phyloP scores from a whole-genome alignment of 2,329 filamentous ascomycete species.

The Microdochium paspali region DNA sequence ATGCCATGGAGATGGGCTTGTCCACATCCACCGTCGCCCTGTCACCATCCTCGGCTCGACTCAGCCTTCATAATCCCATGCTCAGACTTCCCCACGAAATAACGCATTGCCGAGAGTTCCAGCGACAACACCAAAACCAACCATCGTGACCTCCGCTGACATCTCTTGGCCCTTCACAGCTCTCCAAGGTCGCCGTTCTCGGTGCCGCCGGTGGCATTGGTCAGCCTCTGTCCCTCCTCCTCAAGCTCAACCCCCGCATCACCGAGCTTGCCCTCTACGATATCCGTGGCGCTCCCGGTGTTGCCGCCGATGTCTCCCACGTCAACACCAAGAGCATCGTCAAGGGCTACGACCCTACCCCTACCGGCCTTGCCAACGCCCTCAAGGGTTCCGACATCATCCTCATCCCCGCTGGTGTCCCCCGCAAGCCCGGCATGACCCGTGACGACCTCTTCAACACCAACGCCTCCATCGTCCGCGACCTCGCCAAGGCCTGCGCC shows the following conservation, averaged over 20 bases:
- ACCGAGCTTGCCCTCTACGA: slow-evolving; percentile 95
- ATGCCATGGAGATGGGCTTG: too few relatives aligned
- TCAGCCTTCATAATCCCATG: too few relatives aligned
- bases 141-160: slow-evolving; percentile 13
- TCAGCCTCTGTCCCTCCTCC: slow-evolving; percentile 91
- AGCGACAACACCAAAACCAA: slow-evolving; percentile 6
- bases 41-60: too few relatives aligned
- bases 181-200: slow-evolving; percentile 95
- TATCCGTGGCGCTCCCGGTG: slow-evolving; percentile 89
- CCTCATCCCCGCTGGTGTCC: slow-evolving; percentile 95
- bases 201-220: slow-evolving; percentile 97
- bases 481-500: slow-evolving; percentile 91
- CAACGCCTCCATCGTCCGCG: slow-evolving; percentile 98
- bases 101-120: neutral
- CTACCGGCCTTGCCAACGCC: slow-evolving; percentile 64
- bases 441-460: slow-evolving; percentile 99
- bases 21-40: too few relatives aligned
- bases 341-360: slow-evolving; percentile 75
- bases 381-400: slow-evolving; percentile 88
- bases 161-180: slow-evolving; percentile 37
- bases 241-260: slow-evolving; percentile 97
- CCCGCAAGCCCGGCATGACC: slow-evolving; percentile 99
- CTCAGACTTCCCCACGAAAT: neutral
- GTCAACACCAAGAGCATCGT: slow-evolving; percentile 98
- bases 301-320: slow-evolving; percentile 95